Evolutionary conservation across 441 rosid species (phyloP), one percentile per base, ranked within the genome.

Genomic region (Pelargonium myrrhifolium): DNA sequence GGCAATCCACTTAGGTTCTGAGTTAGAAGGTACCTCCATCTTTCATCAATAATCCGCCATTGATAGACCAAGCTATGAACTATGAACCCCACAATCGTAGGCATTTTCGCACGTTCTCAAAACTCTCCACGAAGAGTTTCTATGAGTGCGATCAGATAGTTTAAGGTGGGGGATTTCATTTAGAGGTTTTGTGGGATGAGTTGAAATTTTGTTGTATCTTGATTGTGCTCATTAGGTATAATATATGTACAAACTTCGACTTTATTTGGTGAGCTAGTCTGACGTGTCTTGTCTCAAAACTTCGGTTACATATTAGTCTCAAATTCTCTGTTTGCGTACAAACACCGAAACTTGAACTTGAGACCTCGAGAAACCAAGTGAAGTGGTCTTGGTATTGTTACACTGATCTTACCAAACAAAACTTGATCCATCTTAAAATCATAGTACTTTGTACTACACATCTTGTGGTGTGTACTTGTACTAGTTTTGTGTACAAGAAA

Each of bases 1-100:
- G 24, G 71, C 47, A 71, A 76, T 11, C 67, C 80, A n/a, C 81
- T 77, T 61, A 78, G 81, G 3, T 68, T 62, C 1, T 75, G 61
- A 73, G 55, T 45, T 64, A 21, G 0, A 35, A 35, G 39, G 60
- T 55, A 55, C 60, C 47, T 9, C 14, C 20, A 9, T 24, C 21
- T 62, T 51, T 64, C 24, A 53, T 62, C 24, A 20, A 8, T 70
- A 9, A 35, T 35, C 39, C 39, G 10, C 60, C 21, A 7, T 8
- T 17, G 60, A 55, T 55, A 7, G 60, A 11, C 21, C 21, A 18
- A 18, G 9, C 21, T 55, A 17, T 8, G 24, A n/a, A 45, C 51
- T n/a, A 45, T 45, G 51, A 12, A 45, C 17, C 56, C 56, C 18
- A 17, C 11, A 18, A 6, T 22, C 11, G 1, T 17, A 18, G 60